Evolutionary conservation across 2,329 filamentous ascomycete genomes (phyloP), one percentile per base, ranked within the genome.

Genomic region (Erysiphe pulchra): DNA sequence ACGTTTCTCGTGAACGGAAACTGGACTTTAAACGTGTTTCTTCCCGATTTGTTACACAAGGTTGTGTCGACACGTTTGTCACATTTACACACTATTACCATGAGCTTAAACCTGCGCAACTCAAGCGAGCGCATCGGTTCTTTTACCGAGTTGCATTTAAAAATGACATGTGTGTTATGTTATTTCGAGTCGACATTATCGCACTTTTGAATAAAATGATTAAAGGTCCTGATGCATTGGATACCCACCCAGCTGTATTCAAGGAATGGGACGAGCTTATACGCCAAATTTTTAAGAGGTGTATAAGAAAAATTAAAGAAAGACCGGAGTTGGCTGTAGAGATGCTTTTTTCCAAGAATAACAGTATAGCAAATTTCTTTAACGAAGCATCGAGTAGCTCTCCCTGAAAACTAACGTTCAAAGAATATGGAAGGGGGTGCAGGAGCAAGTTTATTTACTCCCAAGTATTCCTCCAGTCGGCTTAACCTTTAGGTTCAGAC

Each of bases 121-220:
- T 95, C 34, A 95, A 95, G 63, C 76, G 90, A 6, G 79, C 79
- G 12, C 90, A 95, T 62, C 79, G 90, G 7, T 98, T 87, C 60
- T 86, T 98, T 56, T 92, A 95, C 56, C 78, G 87, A 0, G 69
- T 92, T 11, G 85, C 85, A 0, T 95, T 95, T 66, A 98, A 95
- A 62, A 81, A 92, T 60, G 83, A 94, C 42, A 77, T 90, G 65
- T 77, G 77, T 47, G 77, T 94, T 18, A 73, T 94, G 63, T 68
- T 98, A 1, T 95, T 85, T 61, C 75, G 87, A 10, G 73, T 93
- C 5, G 90, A 95, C 57, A 92, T 94, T 33, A 74, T 98, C 42
- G 75, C 81, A 39, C 68, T 95, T 1, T 77, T 98, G 44, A 77
- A 93, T 57, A 79, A 75, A 56, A 86, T 98, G 75, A 80, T 95